phyloP scores from a whole-genome alignment of 495 filamentous ascomycete species.

The Aspergillus conjunctus region DNA sequence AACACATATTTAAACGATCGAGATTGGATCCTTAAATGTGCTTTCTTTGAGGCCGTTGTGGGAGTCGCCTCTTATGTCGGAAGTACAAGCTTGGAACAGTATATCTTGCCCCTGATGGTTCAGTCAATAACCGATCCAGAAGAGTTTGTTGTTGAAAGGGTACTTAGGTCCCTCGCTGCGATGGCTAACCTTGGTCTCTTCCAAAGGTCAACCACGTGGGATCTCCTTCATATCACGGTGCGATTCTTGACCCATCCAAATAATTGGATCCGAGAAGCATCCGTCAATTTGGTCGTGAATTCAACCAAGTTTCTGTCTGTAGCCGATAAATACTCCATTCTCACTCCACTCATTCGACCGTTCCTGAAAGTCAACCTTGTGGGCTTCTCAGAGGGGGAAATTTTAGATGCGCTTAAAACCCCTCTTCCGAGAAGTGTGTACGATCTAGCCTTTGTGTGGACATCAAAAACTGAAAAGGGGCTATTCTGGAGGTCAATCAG shows the following conservation, averaged over 20 bases:
- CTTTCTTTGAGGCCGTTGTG: slow-evolving; percentile 94
- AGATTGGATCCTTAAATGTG: slow-evolving; percentile 95
- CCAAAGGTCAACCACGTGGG: slow-evolving; percentile 81
- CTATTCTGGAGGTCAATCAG: slow-evolving; percentile 81
- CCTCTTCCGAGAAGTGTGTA: slow-evolving; percentile 78
- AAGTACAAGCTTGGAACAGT: slow-evolving; percentile 85
- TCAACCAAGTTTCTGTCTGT: slow-evolving; percentile 74
- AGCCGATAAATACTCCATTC: slow-evolving; percentile 80
- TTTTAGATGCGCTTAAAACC: slow-evolving; percentile 83
- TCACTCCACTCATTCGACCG: slow-evolving; percentile 74
- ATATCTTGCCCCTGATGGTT: slow-evolving; percentile 93
- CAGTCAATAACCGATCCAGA: slow-evolving; percentile 96
- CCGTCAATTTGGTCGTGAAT: slow-evolving; percentile 77
- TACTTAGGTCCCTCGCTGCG: slow-evolving; percentile 82
- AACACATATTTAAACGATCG: slow-evolving; percentile 97
- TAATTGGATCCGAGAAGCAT: slow-evolving; percentile 89
- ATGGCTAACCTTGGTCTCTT: slow-evolving; percentile 88
- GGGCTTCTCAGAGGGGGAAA: slow-evolving; percentile 65
- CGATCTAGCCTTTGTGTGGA: slow-evolving; percentile 86
- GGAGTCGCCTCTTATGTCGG: slow-evolving; percentile 91
- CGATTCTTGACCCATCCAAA: slow-evolving; percentile 93
- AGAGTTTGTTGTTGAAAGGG: slow-evolving; percentile 91
- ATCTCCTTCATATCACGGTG: slow-evolving; percentile 76
- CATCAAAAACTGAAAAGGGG: slow-evolving; percentile 73
- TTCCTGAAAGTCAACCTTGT: slow-evolving; percentile 74